A percentile compares a stretch with the other conserved stretches of the same genome.
phyloP scores from a whole-genome alignment of 2,329 filamentous ascomycete genomes.

The Botryotinia globosa region DNA sequence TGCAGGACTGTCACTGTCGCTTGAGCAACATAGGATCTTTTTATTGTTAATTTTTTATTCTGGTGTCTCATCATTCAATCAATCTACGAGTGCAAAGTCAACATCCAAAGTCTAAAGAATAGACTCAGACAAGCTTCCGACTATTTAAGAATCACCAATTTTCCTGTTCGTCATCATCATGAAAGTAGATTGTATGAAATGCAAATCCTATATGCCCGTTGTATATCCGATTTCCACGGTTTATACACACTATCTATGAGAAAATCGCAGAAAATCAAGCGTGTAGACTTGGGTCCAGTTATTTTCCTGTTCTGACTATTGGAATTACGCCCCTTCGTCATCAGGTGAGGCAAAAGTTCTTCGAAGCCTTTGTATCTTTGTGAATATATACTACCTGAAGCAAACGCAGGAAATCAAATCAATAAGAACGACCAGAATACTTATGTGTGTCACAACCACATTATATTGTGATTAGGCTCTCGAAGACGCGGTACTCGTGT shows the following conservation, averaged over 20 bases:
- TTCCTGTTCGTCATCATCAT: not conserved
- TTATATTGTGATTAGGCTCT: not conserved
- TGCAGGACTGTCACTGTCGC: not conserved
- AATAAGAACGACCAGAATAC: not conserved
- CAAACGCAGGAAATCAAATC: not conserved
- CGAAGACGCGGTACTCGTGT: not conserved
- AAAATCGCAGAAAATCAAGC: not conserved
- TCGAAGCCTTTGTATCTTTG: not conserved
- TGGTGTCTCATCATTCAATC: not conserved
- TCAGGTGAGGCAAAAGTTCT: rapidly evolving
- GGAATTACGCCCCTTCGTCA: not conserved
- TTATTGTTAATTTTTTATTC: not conserved
- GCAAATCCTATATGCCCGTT: not conserved
- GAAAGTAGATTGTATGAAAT: too few relatives aligned
- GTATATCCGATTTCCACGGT: not conserved
- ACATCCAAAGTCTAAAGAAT: not conserved
- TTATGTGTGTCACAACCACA: not conserved
- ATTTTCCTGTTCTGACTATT: not conserved
- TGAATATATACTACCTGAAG: not conserved
- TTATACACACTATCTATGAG: not conserved
- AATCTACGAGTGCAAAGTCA: not conserved
- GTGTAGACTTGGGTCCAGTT: not conserved
- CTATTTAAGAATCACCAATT: not conserved
- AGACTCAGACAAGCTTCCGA: not conserved
- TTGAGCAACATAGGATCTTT: not conserved